Percentiles rank a stretch among this genome's conserved stretches.
Evolutionary conservation across 139 green algal species (phyloP).

Genomic region (Mychonastes homosphaera): DNA sequence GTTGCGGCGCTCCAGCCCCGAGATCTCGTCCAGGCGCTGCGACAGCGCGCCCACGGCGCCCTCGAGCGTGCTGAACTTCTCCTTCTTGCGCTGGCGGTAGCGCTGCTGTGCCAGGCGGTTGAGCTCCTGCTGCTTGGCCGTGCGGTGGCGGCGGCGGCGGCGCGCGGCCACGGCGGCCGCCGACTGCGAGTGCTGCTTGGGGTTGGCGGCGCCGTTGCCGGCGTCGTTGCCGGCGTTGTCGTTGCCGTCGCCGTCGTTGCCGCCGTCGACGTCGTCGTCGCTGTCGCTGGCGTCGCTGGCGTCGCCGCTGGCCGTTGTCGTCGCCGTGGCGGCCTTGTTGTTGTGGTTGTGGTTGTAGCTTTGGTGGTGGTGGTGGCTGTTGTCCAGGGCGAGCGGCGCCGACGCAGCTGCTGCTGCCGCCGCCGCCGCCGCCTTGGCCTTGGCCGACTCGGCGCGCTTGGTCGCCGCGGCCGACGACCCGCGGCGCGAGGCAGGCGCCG

Average conservation of each 20-base stretch:
- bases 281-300: not conserved
- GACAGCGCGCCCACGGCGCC: constrained; percentile 20
- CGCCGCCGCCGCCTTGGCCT: too few relatives aligned
- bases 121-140: constrained; percentile 33
- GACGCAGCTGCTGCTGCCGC: too few relatives aligned
- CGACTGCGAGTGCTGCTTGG: too few relatives aligned
- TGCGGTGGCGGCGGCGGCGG: constrained; percentile 23
- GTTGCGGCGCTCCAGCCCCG: constrained; percentile 19
- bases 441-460: too few relatives aligned
- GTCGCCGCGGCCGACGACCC: too few relatives aligned
- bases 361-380: too few relatives aligned
- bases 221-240: not conserved
- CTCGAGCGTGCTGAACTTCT: constrained; percentile 28
- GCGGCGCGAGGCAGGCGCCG: too few relatives aligned
- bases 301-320: not conserved
- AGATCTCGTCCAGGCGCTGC: constrained; percentile 13
- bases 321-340: constrained; percentile 2
- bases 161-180: too few relatives aligned
- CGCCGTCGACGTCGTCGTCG: not conserved
- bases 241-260: constrained; percentile 9
- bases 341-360: too few relatives aligned
- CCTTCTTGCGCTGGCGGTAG: constrained; percentile 36
- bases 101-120: constrained; percentile 35
- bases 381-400: too few relatives aligned
- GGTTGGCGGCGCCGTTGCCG: constrained; percentile 4